Percentiles rank a stretch among this genome's conserved stretches.
These are phyloP conservation scores for Arachnomyces sp. DNA, from an alignment of 2,329 filamentous ascomycete genomes.

Conservation along the genomic window DNA sequence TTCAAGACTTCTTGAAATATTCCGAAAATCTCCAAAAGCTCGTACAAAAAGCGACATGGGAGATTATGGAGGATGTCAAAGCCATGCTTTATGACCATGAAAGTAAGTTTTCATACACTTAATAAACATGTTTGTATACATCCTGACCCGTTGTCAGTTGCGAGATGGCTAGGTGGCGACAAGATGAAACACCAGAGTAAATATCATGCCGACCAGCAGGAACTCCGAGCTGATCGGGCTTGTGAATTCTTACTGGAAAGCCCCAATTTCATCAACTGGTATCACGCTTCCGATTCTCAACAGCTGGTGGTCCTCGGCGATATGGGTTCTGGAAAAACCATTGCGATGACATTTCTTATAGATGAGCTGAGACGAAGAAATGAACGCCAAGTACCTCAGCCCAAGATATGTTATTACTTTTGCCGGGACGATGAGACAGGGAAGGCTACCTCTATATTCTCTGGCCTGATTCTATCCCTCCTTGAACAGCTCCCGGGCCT, in stretches of 20 bases:
- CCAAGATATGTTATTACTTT: constrained; percentile 24
- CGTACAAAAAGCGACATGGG: constrained; percentile 18
- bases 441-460: constrained; percentile 12
- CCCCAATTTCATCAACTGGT: constrained; percentile 13
- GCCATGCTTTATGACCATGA: constrained; percentile 18
- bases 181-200: constrained; percentile 11
- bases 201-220: constrained; percentile 8
- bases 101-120: constrained; percentile 13
- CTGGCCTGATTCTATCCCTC: constrained; percentile 13
- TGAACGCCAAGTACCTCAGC: constrained; percentile 10
- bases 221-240: constrained; percentile 11
- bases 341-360: constrained; percentile 13
- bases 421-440: constrained; percentile 19
- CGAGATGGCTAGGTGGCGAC: constrained; percentile 11
- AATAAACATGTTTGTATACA: no score
- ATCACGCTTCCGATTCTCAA: constrained; percentile 7
- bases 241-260: constrained; percentile 12
- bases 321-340: constrained; percentile 16
- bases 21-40: constrained; percentile 19
- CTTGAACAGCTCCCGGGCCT: constrained; percentile 13
- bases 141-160: constrained; percentile 5
- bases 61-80: constrained; percentile 19
- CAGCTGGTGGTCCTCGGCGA: constrained; percentile 13
- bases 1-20: constrained; percentile 20
- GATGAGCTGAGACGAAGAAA: constrained; percentile 12